Conservation (phyloP, 1,139 yeast species). For the Sugiyamaella grinbergsii region DNA sequence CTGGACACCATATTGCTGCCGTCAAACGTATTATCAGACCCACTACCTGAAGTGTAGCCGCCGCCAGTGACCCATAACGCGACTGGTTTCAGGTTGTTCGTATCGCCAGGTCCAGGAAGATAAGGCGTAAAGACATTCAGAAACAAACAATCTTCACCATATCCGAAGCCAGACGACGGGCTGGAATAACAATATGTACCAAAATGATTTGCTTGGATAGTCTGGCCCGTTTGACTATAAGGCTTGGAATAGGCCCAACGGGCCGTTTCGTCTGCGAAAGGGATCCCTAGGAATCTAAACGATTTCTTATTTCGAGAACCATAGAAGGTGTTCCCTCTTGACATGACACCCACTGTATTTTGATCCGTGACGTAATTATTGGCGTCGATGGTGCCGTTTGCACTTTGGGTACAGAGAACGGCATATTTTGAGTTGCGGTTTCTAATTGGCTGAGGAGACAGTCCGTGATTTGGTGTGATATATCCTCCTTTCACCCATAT, state of each 20-base stretch:
- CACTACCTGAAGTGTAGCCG: constrained; percentile 30
- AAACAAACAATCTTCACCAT: constrained; percentile 31
- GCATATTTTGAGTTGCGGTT: constrained; percentile 3
- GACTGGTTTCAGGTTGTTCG: constrained; percentile 35
- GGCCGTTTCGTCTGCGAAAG: constrained; percentile 34
- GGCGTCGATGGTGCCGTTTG: neutral
- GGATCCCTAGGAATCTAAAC: constrained; percentile 23
- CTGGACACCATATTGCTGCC: constrained; percentile 29
- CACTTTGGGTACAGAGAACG: constrained; percentile 10
- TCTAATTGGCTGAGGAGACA: constrained; percentile 3
- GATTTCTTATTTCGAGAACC: constrained; percentile 15
- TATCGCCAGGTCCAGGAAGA: constrained; percentile 17
- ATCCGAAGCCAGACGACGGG: constrained; percentile 8
- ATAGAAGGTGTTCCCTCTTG: neutral
- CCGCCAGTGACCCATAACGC: constrained; percentile 45
- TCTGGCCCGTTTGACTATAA: constrained; percentile 4
- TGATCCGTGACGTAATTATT: neutral
- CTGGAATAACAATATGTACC: constrained; percentile 21
- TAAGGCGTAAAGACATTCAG: constrained; percentile 30
- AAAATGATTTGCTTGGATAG: constrained; percentile 22
- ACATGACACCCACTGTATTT: constrained; percentile 1
- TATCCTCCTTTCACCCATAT: constrained; percentile 15
- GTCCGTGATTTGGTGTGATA: constrained; percentile 5
- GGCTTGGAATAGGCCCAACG: constrained; percentile 25
- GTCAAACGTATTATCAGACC: constrained; percentile 19